These are phyloP conservation scores for Acer campestre DNA, from an alignment of 345 rosid species.

Conservation along the genomic window DNA sequence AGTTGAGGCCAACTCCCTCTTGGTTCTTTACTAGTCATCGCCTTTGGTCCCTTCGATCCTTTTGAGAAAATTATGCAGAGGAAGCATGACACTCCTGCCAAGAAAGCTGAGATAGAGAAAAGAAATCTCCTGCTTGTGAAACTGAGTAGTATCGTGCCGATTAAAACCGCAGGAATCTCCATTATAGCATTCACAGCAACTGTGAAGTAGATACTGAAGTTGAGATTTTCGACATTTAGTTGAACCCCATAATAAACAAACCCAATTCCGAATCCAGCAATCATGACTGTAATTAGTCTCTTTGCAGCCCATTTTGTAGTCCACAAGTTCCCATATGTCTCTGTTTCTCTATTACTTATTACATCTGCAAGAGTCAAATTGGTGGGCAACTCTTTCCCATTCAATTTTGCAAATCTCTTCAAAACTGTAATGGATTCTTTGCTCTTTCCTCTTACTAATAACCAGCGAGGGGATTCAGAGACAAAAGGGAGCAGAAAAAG, in stretches of 20 bases:
- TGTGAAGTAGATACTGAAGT: slow-evolving; percentile 56
- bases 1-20: slow-evolving; percentile 58
- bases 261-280: slow-evolving; percentile 65
- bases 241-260: slow-evolving; percentile 78
- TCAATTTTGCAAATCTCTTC: slow-evolving; percentile 44
- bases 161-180: slow-evolving; percentile 78
- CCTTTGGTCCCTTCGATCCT: background rate
- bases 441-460: slow-evolving; percentile 48
- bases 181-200: slow-evolving; percentile 63
- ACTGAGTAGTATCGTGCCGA: slow-evolving; percentile 49
- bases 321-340: slow-evolving; percentile 49
- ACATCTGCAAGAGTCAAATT: slow-evolving; percentile 35
- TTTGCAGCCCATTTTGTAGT: slow-evolving; percentile 62
- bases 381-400: slow-evolving; percentile 50
- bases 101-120: slow-evolving; percentile 46
- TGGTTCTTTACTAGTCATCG: background rate
- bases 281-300: slow-evolving; percentile 53
- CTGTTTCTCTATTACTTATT: background rate
- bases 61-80: slow-evolving; percentile 58
- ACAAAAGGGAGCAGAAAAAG: slow-evolving; percentile 46
- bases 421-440: slow-evolving; percentile 60
- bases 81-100: slow-evolving; percentile 52
- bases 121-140: slow-evolving; percentile 56
- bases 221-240: slow-evolving; percentile 69
- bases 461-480: slow-evolving; percentile 87